Base-by-base conservation (phyloP, 177 flowering plant genomes). In the Tripterygium wilfordii region DNA sequence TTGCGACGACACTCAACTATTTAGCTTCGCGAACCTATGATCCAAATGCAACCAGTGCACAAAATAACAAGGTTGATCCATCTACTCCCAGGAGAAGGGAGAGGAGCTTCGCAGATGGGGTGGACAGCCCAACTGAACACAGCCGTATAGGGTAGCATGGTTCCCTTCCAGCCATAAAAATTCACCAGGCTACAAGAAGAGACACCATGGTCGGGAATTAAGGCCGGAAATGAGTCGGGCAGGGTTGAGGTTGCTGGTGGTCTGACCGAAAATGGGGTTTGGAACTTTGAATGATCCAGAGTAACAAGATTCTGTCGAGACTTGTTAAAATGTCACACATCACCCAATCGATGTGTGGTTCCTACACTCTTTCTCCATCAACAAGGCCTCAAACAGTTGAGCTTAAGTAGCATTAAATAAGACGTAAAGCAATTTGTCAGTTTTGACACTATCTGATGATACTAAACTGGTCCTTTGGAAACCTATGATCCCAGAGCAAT, bases 11-110 rank as follows among this genome's bases (percentile, higher is more conserved):
- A 13, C 77, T 88, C 20, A 64, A 89, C 10, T 90, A 90, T 60
- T 65, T 90, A 42, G 96, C 96, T 30, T 83, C 96, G 10, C 98
- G 85, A 69, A 76, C 80, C 10, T 85, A 77, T 16, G 96, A 90
- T 32, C 83, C 85, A 42, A 80, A 74, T 68, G 76, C 77, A 42
- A 47, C 74, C 13, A n/a, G 63, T 49, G n/a, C n/a, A n/a, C 88
- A 72, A 35, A 68, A 59, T 46, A 79, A 53, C 56, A 64, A 71
- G 47, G 72, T 61, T n/a, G 81, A 80, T 31, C 55, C 80, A 48
- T 81, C 84, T 5, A 75, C 87, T 17, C 76, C 86, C 8, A 70
- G 82, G 61, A 63, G 27, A 52, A 66, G 52, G 58, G 83, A 83
- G 17, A 76, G 72, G 63, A 59, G 53, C 57, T 21, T 50, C 44